phyloP scores from a whole-genome alignment of 83 land plant species.

The Picea mariana region DNA sequence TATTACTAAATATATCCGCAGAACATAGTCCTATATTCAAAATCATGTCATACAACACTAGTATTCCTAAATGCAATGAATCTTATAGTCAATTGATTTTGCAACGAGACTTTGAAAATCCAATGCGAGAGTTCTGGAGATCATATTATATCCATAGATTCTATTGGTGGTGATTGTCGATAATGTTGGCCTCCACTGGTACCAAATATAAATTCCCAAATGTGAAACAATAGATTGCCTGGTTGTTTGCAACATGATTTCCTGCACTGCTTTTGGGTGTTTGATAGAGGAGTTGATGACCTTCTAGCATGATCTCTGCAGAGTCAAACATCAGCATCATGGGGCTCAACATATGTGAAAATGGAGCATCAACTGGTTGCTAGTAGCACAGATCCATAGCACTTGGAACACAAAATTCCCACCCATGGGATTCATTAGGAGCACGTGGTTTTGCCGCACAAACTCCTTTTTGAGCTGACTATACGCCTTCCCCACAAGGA shows the following conservation, averaged over 20 bases:
- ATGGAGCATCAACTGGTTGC: neutral
- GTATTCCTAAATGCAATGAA: too few species aligned
- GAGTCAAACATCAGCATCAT: constrained; percentile 48
- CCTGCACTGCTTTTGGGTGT: too few species aligned
- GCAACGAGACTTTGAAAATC: too few species aligned
- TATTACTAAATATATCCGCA: too few species aligned
- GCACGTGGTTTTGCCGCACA: constrained; percentile 22
- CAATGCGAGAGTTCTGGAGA: constrained; percentile 29
- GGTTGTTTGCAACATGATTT: neutral
- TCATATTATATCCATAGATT: constrained; percentile 56
- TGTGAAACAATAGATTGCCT: constrained; percentile 47
- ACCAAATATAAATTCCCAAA: too few species aligned
- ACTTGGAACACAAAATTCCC: constrained; percentile 45
- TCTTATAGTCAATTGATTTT: too few species aligned
- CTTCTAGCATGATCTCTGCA: neutral
- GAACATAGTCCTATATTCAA: too few species aligned
- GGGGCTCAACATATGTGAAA: neutral
- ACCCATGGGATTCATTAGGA: constrained; percentile 16
- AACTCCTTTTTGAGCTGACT: constrained; percentile 39
- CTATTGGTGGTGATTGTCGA: constrained; percentile 53
- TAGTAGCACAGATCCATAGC: constrained; percentile 60
- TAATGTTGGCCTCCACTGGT: too few species aligned
- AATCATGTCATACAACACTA: too few species aligned
- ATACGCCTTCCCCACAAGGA: constrained; percentile 39
- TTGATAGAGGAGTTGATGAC: constrained; percentile 34